Base-by-base conservation (phyloP, 352 stramenopile species). In the Phytopythium sindhum region DNA sequence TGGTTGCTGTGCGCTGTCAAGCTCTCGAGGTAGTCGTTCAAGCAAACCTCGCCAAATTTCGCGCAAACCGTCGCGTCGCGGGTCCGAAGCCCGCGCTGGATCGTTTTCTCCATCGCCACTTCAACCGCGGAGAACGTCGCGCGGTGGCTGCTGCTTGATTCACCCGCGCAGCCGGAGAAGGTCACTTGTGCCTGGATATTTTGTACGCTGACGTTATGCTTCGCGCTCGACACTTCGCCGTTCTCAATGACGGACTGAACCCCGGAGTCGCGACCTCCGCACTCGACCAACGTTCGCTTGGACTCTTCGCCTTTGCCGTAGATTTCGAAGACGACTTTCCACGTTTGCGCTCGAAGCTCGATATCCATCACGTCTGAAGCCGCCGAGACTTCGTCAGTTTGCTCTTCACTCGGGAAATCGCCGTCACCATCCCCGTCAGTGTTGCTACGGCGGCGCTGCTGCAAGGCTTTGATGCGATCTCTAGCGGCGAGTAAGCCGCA, bases 401-500 rank as follows among this genome's bases (percentile, higher is more conserved):
- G n/a, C 9, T 33, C 39, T 50, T 50, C 39, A 9, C 17, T n/a
- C 6, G 23, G 17, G 15, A 24, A 24, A 8, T n/a, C 31, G 14
- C 14, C 4, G 10, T 47, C n/a, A 21, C n/a, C 8, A 15, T 11
- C 50, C 4, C 11, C 11, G 4, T 37, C 15, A 4, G 7, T 3
- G 50, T 39, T 31, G 5, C 19, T 19, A 23, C 2, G 35, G 26
- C 14, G 35, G 23, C 35, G 33, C 39, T 35, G 53, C 33, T 60
- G 54, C 33, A 44, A 14, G 2, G 12, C 54, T 29, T 66, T 44
- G 28, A 61, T 39, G 61, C 56, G 56, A 23, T 61, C 26, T 2
- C 24, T 23, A 29, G 37, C 23, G 1, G 19, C 23, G 24, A 61
- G 26, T n/a, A 61, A 28, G 4, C 56, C 56, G 33, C 56, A 61